These are phyloP conservation scores for Rubia tinctorum DNA, from an alignment of 305 asterid genomes.

Conservation along the genomic window DNA sequence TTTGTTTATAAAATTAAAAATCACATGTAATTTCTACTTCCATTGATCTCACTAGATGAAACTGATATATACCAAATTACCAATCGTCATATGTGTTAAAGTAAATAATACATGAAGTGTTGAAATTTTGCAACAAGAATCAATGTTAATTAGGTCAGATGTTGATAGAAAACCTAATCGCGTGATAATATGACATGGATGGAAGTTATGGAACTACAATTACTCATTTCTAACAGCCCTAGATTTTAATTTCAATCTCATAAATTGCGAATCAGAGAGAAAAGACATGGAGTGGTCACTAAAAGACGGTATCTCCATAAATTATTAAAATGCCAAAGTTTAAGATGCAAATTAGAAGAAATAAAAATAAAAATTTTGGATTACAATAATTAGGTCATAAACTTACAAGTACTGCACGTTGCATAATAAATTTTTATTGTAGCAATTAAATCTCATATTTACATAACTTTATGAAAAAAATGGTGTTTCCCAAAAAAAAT, in stretches of 20 bases:
- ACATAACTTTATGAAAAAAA: too few relatives aligned
- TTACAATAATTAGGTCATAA: too few relatives aligned
- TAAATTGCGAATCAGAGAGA: background rate
- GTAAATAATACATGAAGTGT: background rate
- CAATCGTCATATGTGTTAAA: background rate
- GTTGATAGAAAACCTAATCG: slow-evolving; percentile 20
- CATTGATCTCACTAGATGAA: background rate
- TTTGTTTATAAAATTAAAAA: too few relatives aligned
- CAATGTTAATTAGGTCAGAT: background rate
- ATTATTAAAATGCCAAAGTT: too few relatives aligned
- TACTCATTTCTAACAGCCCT: background rate
- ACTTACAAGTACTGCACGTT: too few relatives aligned
- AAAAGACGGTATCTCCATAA: too few relatives aligned
- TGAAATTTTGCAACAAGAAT: background rate
- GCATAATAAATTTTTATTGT: too few relatives aligned
- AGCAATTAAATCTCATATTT: too few relatives aligned
- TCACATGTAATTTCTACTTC: background rate
- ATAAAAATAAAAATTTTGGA: too few relatives aligned
- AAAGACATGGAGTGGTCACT: too few relatives aligned
- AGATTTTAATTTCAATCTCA: background rate
- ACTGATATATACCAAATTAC: background rate
- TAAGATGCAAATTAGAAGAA: too few relatives aligned
- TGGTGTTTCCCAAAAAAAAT: too few relatives aligned
- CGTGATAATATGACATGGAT: background rate
- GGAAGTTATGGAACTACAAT: background rate